phyloP scores from a whole-genome alignment of 768 basidiomycete species.

The Trametes elegans region DNA sequence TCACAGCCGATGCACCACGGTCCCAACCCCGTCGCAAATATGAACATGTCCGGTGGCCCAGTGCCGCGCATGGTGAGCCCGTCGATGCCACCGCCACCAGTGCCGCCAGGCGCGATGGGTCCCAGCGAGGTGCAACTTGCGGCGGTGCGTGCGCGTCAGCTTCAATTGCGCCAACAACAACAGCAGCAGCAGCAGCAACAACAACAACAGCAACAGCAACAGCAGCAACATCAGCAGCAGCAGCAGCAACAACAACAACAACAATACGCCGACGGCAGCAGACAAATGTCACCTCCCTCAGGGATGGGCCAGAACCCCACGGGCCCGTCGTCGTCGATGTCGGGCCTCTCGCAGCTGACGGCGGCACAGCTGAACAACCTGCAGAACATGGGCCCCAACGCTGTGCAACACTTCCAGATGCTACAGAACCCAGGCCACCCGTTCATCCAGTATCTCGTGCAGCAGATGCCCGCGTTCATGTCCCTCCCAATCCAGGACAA shows the following conservation, averaged over 20 bases:
- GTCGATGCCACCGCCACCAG: slow-evolving; percentile 30
- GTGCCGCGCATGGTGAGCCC: slow-evolving; percentile 21
- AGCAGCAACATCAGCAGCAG: slow-evolving; percentile 26
- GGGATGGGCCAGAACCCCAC: neutral
- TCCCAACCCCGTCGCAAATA: neutral
- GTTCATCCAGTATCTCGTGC: slow-evolving; percentile 53
- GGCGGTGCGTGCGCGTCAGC: slow-evolving; percentile 31
- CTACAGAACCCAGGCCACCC: slow-evolving; percentile 57
- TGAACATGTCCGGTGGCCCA: slow-evolving; percentile 4
- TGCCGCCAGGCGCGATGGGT: slow-evolving; percentile 29
- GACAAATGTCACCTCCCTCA: slow-evolving; percentile 23
- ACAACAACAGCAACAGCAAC: slow-evolving; percentile 20
- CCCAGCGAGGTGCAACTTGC: slow-evolving; percentile 31
- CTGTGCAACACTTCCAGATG: slow-evolving; percentile 46
- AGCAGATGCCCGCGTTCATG: slow-evolving; percentile 52
- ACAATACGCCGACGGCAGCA: slow-evolving; percentile 15
- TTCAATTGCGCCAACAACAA: slow-evolving; percentile 34
- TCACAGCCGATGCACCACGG: slow-evolving; percentile 11
- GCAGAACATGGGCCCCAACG: slow-evolving; percentile 29
- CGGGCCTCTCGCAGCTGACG: slow-evolving; percentile 9
- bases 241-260: slow-evolving; percentile 20
- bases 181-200: slow-evolving; percentile 20
- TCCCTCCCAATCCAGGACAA: slow-evolving; percentile 51
- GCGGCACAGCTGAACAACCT: slow-evolving; percentile 21
- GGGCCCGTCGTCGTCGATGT: slow-evolving; percentile 16